phyloP scores from a whole-genome alignment of 2,329 filamentous ascomycete genomes.

The Hypoxylon rubiginosum region DNA sequence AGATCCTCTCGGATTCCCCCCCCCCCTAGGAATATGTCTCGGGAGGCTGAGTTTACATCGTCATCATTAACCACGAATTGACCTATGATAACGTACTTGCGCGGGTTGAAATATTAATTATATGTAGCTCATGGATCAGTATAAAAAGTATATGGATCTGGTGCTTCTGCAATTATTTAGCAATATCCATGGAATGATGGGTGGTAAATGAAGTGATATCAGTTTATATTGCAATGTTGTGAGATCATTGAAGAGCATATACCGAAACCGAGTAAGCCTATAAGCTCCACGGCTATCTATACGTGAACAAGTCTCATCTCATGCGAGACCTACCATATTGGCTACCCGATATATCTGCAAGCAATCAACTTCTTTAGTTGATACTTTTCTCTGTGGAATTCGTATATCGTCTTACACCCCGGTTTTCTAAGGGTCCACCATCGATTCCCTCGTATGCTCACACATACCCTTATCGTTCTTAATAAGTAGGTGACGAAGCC shows the following conservation, averaged over 20 bases:
- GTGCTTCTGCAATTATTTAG: background rate
- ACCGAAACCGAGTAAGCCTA: slow-evolving; percentile 22
- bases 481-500: background rate
- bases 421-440: background rate
- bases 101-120: too few species aligned
- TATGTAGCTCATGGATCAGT: background rate
- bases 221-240: slow-evolving; percentile 18
- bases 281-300: slow-evolving; percentile 1
- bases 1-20: background rate
- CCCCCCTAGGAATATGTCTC: background rate
- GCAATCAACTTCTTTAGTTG: slow-evolving; percentile 7
- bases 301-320: slow-evolving; percentile 17
- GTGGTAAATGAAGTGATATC: slow-evolving; percentile 16
- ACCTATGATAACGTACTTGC: background rate
- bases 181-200: background rate
- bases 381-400: background rate
- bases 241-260: slow-evolving; percentile 14
- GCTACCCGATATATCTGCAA: background rate
- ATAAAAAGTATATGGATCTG: background rate
- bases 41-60: background rate
- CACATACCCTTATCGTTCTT: slow-evolving; percentile 1
- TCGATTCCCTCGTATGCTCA: background rate
- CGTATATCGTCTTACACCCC: background rate
- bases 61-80: background rate
- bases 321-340: slow-evolving; percentile 6